Conservation (phyloP, 1,139 yeast species). For the Kodamaea sp. region DNA sequence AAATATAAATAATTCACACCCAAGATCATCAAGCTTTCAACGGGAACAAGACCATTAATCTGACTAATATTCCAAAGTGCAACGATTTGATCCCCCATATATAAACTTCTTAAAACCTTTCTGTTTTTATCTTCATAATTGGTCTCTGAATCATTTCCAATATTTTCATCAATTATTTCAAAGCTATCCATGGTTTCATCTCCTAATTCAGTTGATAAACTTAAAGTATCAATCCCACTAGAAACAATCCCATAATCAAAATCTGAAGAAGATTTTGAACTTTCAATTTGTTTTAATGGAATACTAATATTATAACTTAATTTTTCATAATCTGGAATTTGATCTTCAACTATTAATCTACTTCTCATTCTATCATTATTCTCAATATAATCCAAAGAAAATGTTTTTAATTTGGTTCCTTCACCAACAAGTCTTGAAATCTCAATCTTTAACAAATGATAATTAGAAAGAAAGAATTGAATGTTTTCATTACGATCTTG, state of each 20-base stretch:
- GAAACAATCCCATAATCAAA: slow-evolving; percentile 8
- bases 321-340: slow-evolving; percentile 42
- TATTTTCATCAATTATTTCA: slow-evolving; percentile 43
- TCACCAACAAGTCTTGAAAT: slow-evolving; percentile 32
- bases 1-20: slow-evolving; percentile 64
- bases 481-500: slow-evolving; percentile 66
- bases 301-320: slow-evolving; percentile 38
- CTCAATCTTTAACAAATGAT: slow-evolving; percentile 45
- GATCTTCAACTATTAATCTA: slow-evolving; percentile 52
- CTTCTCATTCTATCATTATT: slow-evolving; percentile 63
- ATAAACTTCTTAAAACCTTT: slow-evolving; percentile 64
- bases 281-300: slow-evolving; percentile 30
- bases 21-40: slow-evolving; percentile 68
- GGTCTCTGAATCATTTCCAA: slow-evolving; percentile 20
- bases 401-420: slow-evolving; percentile 22
- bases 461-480: slow-evolving; percentile 46
- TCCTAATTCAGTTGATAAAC: slow-evolving; percentile 18
- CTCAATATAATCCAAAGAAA: slow-evolving; percentile 63
- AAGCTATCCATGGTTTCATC: slow-evolving; percentile 30
- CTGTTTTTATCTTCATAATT: slow-evolving; percentile 66
- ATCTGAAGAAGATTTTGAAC: not conserved
- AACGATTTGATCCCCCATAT: slow-evolving; percentile 65
- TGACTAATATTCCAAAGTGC: slow-evolving; percentile 75
- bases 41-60: slow-evolving; percentile 66
- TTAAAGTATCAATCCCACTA: slow-evolving; percentile 25